Conservation (phyloP, 805 yeast species). For the Kluyveromyces aestuarii region DNA sequence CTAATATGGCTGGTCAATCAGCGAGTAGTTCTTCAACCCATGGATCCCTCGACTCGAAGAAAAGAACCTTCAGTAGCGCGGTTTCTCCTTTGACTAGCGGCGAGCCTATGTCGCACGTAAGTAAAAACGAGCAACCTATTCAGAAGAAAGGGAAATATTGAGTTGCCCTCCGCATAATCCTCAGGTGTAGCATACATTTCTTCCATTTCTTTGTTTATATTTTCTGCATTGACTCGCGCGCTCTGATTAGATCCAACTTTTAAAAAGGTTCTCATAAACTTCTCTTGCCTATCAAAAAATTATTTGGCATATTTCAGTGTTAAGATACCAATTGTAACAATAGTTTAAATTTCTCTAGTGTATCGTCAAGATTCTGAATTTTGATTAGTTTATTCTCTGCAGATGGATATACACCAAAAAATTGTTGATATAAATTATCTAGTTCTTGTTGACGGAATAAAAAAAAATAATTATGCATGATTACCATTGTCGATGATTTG, state of each 20-base stretch:
- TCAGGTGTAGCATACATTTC: too few species aligned
- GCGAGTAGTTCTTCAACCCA: not conserved
- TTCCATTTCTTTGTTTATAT: too few species aligned
- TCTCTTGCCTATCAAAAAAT: too few species aligned
- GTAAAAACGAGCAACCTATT: not conserved
- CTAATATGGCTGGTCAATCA: not conserved
- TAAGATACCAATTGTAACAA: not conserved
- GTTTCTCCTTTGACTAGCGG: constrained; percentile 6
- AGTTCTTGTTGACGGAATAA: not conserved
- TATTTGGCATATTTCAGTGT: not conserved
- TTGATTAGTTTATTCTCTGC: not conserved
- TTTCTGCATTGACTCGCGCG: not conserved
- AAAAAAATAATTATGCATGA: too few species aligned
- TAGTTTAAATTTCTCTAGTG: not conserved
- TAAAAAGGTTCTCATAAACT: not conserved
- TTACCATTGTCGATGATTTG: not conserved
- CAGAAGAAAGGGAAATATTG: not conserved
- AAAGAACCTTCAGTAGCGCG: constrained; percentile 4
- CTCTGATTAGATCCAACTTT: not conserved
- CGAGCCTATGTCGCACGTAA: not conserved
- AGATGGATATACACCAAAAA: not conserved
- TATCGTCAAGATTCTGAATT: not conserved
- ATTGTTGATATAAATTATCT: not conserved
- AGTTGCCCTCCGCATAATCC: not conserved
- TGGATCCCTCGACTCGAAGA: not conserved